These are phyloP conservation scores for Aureobasidium sp. DNA, from an alignment of 2,329 filamentous ascomycete genomes.

Conservation along the genomic window DNA sequence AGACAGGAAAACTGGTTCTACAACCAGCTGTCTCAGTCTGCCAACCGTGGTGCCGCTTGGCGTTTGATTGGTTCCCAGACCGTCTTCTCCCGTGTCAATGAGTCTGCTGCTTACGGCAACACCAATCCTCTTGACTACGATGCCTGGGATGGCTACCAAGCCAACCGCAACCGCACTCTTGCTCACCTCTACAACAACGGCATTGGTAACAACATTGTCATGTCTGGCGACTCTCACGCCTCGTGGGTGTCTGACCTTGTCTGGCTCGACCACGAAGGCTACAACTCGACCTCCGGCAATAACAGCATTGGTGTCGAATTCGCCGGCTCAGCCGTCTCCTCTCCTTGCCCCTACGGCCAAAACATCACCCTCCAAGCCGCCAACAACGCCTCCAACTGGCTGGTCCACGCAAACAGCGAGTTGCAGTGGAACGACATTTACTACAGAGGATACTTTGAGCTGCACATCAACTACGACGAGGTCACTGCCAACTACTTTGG, in stretches of 20 bases:
- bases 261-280: conserved; percentile 33
- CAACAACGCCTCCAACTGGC: conserved; percentile 40
- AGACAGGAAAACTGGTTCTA: conserved; percentile 73
- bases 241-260: conserved; percentile 48
- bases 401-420: conserved; percentile 51
- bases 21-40: conserved; percentile 36
- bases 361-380: conserved; percentile 50
- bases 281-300: conserved; percentile 31
- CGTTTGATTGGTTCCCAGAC: conserved; percentile 65
- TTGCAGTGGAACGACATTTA: conserved; percentile 68
- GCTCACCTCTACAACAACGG: conserved; percentile 59
- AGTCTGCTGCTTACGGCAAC: conserved; percentile 39
- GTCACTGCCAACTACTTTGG: conserved; percentile 61
- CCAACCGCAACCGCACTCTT: conserved; percentile 65
- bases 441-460: conserved; percentile 66
- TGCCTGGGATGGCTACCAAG: conserved; percentile 58
- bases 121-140: conserved; percentile 48
- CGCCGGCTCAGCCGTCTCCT: conserved; percentile 61
- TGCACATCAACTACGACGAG: conserved; percentile 51
- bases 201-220: conserved; percentile 66
- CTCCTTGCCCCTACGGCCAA: conserved; percentile 45
- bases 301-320: conserved; percentile 43
- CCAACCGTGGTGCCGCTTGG: conserved; percentile 62
- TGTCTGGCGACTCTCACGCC: conserved; percentile 63
- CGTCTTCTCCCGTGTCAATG: conserved; percentile 55